These are phyloP conservation scores for Hemileccinum rubropunctum DNA, from an alignment of 768 basidiomycete genomes.

Conservation along the genomic window DNA sequence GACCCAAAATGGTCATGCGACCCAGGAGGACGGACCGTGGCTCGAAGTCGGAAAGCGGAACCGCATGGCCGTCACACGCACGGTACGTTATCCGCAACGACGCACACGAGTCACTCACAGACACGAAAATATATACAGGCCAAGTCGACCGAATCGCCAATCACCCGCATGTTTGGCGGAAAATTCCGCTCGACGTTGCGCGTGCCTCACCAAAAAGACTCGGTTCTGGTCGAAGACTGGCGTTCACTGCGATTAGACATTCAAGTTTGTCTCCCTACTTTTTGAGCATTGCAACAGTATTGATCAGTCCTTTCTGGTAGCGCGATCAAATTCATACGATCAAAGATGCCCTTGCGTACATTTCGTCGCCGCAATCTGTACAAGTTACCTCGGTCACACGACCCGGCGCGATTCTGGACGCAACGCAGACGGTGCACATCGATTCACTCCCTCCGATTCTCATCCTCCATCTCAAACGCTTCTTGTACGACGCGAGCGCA, in stretches of 20 bases:
- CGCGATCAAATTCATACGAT: constrained; percentile 74
- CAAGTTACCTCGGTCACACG: constrained; percentile 59
- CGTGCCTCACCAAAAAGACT: constrained; percentile 81
- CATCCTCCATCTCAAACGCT: constrained; percentile 88
- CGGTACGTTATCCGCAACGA: constrained; percentile 53
- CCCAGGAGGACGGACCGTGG: constrained; percentile 73
- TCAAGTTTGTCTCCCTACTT: constrained; percentile 45
- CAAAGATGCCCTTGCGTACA: constrained; percentile 75
- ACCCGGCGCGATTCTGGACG: constrained; percentile 64
- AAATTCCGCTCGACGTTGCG: constrained; percentile 83
- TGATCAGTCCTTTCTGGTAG: constrained; percentile 32
- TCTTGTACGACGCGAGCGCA: constrained; percentile 75
- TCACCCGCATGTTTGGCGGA: constrained; percentile 91
- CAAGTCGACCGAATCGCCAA: constrained; percentile 79
- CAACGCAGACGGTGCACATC: constrained; percentile 68
- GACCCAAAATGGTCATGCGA: constrained; percentile 9
- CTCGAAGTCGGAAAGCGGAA: constrained; percentile 91
- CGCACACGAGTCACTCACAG: not conserved
- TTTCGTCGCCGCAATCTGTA: constrained; percentile 78
- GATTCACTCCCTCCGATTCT: constrained; percentile 83
- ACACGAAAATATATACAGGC: constrained; percentile 42
- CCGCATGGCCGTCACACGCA: constrained; percentile 72
- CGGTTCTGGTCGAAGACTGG: constrained; percentile 89
- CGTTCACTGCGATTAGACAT: constrained; percentile 87
- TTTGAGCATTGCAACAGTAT: too few species aligned